Base-by-base conservation (phyloP, 352 stramenopile species). In the Phytopythium aichiense region DNA sequence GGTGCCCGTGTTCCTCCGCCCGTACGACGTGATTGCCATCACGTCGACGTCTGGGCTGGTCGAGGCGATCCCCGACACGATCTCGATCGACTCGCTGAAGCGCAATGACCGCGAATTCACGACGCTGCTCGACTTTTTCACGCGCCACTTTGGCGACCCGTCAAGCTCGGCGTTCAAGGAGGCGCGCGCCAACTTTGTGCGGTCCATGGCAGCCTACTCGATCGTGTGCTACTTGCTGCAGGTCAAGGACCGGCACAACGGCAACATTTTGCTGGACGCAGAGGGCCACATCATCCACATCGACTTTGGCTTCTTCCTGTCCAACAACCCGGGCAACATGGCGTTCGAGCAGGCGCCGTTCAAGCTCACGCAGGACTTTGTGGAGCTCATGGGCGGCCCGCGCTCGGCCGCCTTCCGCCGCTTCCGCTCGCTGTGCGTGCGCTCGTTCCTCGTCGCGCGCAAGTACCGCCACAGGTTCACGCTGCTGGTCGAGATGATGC, bases 201-300 rank as follows among this genome's bases (percentile, higher is more conserved):
- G 87, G 55, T 91, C 73, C 40, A 88, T 96, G 65, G 89, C 87
- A 9, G 84, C 81, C 6, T 97, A 97, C 74, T 97, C 94, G 57
- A 96, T 99, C 50, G 81, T 99, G 53, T 98, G 91, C 69, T 99
- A 98, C 72, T 64, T 99, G 25, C 84, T 99, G 51, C 95, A 99
- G 81, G 88, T 99, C 66, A 99, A 99, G 78, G 97, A 99, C 68
- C 80, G 97, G 16, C 97, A 99, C 78, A 99, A 99, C 72, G 97
- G 97, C 56, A 99, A 99, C 70, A 96, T 99, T 66, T 67, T 99
- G 49, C 66, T 99, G 2, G 92, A 98, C 65, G 97, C 96, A 31
- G 91, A 97, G 63, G 97, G 97, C 12, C 95, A 98, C 69, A 81
- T 99, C 60, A 96, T 99, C 58, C 97, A 99, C 71, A 99, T 99